Base-by-base conservation (phyloP, 2,329 filamentous ascomycete genomes). In the Colletotrichum sublineola region DNA sequence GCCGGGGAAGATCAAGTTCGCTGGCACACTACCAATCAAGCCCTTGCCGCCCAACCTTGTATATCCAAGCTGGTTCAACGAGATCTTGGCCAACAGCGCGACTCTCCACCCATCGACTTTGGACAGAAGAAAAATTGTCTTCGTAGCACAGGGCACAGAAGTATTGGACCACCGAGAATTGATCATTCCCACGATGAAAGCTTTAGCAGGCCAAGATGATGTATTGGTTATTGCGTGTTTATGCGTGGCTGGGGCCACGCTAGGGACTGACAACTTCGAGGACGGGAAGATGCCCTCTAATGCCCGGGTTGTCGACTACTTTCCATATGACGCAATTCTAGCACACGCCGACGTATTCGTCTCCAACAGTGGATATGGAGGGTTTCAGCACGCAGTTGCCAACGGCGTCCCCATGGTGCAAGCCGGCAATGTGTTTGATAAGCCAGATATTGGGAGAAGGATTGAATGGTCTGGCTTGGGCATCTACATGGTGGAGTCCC, bases 361-460 rank as follows among this genome's bases (percentile, higher is more conserved):
- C 20, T 81, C 81, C 14, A 88, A 87, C 60, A 86, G 82, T 14
- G 85, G 86, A 4, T 88, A 86, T 67, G 84, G 86, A 5, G 84
- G 84, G 1, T 81, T 86, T 60, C 80, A 82, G 31, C 84, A 87
- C 67, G 82, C 81, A 3, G 76, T 87, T 3, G 79, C 81, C 40
- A 81, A 84, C 67, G 84, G 84, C 0, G 82, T 86, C 29, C 86
- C 86, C 1, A 81, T 87, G 76, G 82, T 88, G 2, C 76, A 87
- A 33, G 81, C 84, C 0, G 86, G 86, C 1, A 76, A 77, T 24
- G 80, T 77, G 33, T 81, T 82, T 46, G 84, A 84, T 60, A 73
- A 73, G 31, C 77, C 79, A 0, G 83, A 86, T 68, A 74, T 73
- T 2, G 74, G 75, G 50, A 73, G 73, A 63, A 69, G 76, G 18